Evolutionary conservation across 768 basidiomycete species (phyloP), one percentile per base, ranked within the genome.

Genomic region (Lyophyllum semitale): DNA sequence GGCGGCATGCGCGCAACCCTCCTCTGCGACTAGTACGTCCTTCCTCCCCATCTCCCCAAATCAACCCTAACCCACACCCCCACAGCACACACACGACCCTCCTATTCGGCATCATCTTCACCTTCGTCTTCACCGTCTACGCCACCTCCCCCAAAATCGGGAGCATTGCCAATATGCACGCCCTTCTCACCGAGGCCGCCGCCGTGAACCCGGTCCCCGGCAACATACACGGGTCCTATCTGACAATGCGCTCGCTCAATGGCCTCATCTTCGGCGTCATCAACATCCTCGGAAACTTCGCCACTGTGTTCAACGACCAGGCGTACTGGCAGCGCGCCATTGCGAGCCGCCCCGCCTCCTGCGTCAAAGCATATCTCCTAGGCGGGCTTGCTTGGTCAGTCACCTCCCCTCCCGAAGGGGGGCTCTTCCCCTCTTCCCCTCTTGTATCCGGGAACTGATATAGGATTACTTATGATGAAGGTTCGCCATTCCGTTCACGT

Each of bases 321-420:
- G 88, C 91, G 0, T 98, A 96, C 71, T 96, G 91, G 87, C 92
- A 94, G 66, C 82, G 93, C 12, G 94, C 94, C 1, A 93, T 97
- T 65, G 95, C 95, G 1, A 89, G 87, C 56, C 76, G 86, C 15
- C 93, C 93, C 0, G 86, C 84, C 1, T 86, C 81, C n/a, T 89
- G 89, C 11, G 93, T 95, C 55, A 95, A 94, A 69, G 95, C 91
- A 0, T 98, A 93, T 73, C 75, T 95, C 3, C 78, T 94, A 8
- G 95, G 95, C 41, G 95, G 94, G 3, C 67, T 95, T 8, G 89
- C 92, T 1, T 97, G 95, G 95, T 84, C 55, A 35, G 74, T 68
- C 26, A 27, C 40, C 25, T 48, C 43, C 20, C 27, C 7, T 18
- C 3, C n/a, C n/a, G n/a, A n/a, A n/a, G n/a, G n/a, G n/a, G n/a